Evolutionary conservation across 1,139 yeast species (phyloP), one percentile per base, ranked within the genome.

Genomic region (Candida sanyaensis): DNA sequence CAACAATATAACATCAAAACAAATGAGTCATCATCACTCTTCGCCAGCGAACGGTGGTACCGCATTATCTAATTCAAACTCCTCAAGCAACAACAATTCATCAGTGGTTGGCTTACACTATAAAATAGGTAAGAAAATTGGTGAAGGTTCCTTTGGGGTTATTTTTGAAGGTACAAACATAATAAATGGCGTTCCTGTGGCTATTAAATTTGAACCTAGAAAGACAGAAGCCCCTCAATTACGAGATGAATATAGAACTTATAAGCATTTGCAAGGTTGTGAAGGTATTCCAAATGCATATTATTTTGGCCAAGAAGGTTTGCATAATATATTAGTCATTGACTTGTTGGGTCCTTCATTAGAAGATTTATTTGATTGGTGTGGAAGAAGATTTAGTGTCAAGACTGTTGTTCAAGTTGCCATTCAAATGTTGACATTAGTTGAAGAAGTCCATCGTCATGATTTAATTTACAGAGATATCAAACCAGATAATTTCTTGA

Each of bases 161-260:
- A 80, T 87, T 47, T 87, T 87, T 60, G 95, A 87, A 70, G 95
- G 95, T 54, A 78, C 86, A 37, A 87, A 87, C 60, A 77, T 87
- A 61, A 78, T 86, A 57, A 86, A 86, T 62, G 87, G 87, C 39
- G 81, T 81, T 12, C 86, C 86, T 9, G 93, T 87, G 29, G 95
- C 91, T 33, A 86, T 87, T 60, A 81, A 81, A 60, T 81, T 80
- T 59, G 98, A 93, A 69, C 96, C 97, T 27, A 79, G 97, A 58
- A 89, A 91, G 62, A 84, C 95, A n/a, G 98, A 93, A 61, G 97
- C 98, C 5, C 99, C 99, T 6, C 99, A 93, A 68, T 79, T 93
- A 53, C 82, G 97, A 60, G 98, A 93, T 63, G 99, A 93, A 66
- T 93, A 90, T 68, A 78, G 97, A 61, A 91, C 97, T 37, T 93